Base-by-base conservation (phyloP, 352 stramenopile genomes). In the Pythium phragmitis region DNA sequence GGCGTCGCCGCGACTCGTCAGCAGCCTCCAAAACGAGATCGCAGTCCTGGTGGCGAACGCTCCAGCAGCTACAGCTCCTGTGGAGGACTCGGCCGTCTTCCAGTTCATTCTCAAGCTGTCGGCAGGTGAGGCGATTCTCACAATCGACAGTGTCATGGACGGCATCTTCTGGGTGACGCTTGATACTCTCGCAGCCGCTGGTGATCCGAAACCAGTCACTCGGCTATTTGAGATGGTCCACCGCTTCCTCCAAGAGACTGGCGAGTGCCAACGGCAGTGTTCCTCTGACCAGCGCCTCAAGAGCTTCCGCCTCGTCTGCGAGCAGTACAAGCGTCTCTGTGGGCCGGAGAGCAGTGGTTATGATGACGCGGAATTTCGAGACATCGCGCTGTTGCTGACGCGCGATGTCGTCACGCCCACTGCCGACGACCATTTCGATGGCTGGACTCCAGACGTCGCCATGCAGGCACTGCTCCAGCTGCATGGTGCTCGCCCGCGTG, bases 21-120 rank as follows among this genome's bases (percentile, higher is more conserved):
- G 14, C 21, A 12, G 17, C 12, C 17, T 67, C 17, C 17, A 3
- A 0, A 7, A 7, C 5, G 51, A 36, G 19, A 13, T 60, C 1
- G 7, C 12, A 16, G 26, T 2, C 2, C 56, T 7, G 60, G 48
- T 30, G 26, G 26, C 26, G 5, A 46, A 36, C 23, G 17, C 14
- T n/a, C 14, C 7, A 3, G 46, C 57, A 11, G 14, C 28, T 1
- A 3, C 39, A 14, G 16, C 11, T n/a, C 34, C 46, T 9, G n/a
- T 67, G 0, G 42, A 62, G 17, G 48, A 57, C 5, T 19, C 42
- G 1, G 9, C 34, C 2, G 42, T 33, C 1, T 60, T 60, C 33
- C 60, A 46, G 37, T 60, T 59, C 9, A 2, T 67, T n/a, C 30
- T 67, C 34, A 28, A 48, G 7, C 17, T 67, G 4, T 54, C 60